phyloP scores from a whole-genome alignment of 208 protist species.

The Angomonas desouzai region DNA sequence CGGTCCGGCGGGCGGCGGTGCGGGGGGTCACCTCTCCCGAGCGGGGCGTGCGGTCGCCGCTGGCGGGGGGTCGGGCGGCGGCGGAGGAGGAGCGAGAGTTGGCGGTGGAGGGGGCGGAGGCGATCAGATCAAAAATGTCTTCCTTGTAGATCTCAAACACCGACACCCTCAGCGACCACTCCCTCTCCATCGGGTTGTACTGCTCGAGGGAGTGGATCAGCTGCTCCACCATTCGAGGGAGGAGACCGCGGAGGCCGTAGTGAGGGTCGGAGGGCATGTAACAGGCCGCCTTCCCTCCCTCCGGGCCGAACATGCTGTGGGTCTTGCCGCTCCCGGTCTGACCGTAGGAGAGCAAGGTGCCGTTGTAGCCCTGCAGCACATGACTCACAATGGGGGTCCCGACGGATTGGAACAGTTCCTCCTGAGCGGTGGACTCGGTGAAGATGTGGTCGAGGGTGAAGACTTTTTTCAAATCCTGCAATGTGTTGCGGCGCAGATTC shows the following conservation, averaged over 20 bases:
- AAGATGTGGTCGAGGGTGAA: slow-evolving; percentile 57
- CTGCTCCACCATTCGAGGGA: slow-evolving; percentile 45
- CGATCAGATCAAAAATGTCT: slow-evolving; percentile 54
- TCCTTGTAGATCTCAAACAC: slow-evolving; percentile 74
- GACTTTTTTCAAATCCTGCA: slow-evolving; percentile 13
- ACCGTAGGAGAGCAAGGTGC: slow-evolving; percentile 95
- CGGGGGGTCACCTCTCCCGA: background rate
- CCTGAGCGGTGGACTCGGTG: slow-evolving; percentile 44
- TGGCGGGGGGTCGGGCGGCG: background rate
- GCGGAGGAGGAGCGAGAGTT: slow-evolving; percentile 3
- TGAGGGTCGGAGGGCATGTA: slow-evolving; percentile 3
- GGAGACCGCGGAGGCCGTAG: slow-evolving; percentile 32
- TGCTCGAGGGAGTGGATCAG: slow-evolving; percentile 30
- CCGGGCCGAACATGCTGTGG: slow-evolving; percentile 85
- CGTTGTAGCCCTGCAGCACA: slow-evolving; percentile 88
- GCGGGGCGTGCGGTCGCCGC: slow-evolving; percentile 3
- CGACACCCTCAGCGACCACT: slow-evolving; percentile 24
- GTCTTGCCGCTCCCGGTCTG: slow-evolving; percentile 95
- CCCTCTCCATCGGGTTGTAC: slow-evolving; percentile 26
- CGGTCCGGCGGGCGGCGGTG: background rate
- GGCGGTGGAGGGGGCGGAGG: background rate
- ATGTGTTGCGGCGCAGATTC: slow-evolving; percentile 13
- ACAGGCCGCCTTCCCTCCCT: slow-evolving; percentile 21
- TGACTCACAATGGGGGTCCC: slow-evolving; percentile 84
- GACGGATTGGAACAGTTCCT: slow-evolving; percentile 86